A percentile compares a stretch with the other conserved stretches of the same genome.
These are phyloP conservation scores for Naematelia encephala DNA, from an alignment of 768 basidiomycete genomes.

Conservation along the genomic window DNA sequence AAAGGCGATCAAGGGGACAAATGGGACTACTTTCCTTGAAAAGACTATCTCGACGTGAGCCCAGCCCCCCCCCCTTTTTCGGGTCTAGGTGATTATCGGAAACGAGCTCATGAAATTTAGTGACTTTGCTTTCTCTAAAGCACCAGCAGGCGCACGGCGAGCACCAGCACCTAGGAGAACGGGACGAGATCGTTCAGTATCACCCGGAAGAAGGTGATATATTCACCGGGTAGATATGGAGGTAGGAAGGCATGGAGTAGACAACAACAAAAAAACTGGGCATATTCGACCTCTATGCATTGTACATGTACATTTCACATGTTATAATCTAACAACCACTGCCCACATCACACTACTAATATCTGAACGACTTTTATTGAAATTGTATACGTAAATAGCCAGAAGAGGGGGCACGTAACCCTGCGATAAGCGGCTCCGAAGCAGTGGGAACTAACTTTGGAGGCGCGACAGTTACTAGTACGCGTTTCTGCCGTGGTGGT, in stretches of 20 bases:
- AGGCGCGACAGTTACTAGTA: too few species aligned
- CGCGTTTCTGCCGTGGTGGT: too few species aligned
- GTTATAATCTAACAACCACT: too few species aligned
- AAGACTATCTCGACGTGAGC: slow-evolving; percentile 67
- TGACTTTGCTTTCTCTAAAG: slow-evolving; percentile 43
- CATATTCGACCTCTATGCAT: background rate
- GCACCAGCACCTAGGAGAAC: slow-evolving; percentile 14
- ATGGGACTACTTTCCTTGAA: slow-evolving; percentile 76
- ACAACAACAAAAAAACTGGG: background rate
- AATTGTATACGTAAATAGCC: too few species aligned
- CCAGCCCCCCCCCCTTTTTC: background rate
- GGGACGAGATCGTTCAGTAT: slow-evolving; percentile 35
- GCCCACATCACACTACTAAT: too few species aligned
- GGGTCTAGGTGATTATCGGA: too few species aligned
- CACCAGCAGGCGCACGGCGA: slow-evolving; percentile 26
- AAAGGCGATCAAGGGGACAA: slow-evolving; percentile 84
- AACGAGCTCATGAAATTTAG: too few species aligned
- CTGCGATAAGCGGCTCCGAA: too few species aligned
- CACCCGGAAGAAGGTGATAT: slow-evolving; percentile 27
- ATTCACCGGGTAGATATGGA: background rate
- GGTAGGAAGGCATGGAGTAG: background rate
- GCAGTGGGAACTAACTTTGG: too few species aligned
- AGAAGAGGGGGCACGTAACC: too few species aligned
- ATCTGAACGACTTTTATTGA: too few species aligned
- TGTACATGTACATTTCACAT: background rate